Conservation (phyloP, 2,329 filamentous ascomycete genomes). For the Elsinoe necatrix region DNA sequence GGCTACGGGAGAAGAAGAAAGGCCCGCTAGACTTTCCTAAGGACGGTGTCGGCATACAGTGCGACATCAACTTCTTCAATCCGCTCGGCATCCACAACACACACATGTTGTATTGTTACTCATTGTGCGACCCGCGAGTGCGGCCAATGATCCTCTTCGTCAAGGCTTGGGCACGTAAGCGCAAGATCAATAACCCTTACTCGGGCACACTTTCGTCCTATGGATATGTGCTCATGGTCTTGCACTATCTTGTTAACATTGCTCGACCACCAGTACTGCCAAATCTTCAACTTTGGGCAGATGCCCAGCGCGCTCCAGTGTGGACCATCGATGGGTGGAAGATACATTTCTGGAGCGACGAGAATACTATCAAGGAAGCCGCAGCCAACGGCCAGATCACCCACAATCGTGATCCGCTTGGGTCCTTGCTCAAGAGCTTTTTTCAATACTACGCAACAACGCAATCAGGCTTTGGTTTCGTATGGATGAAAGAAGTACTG, state of each 20-base stretch:
- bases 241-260: slow-evolving; percentile 83
- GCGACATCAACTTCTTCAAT: slow-evolving; percentile 87
- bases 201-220: slow-evolving; percentile 81
- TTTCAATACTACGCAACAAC: slow-evolving; percentile 74
- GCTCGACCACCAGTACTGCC: slow-evolving; percentile 72
- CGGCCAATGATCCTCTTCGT: slow-evolving; percentile 73
- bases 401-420: slow-evolving; percentile 60
- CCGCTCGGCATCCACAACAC: slow-evolving; percentile 79
- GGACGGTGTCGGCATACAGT: slow-evolving; percentile 69
- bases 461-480: slow-evolving; percentile 55
- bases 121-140: slow-evolving; percentile 67
- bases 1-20: slow-evolving; percentile 39
- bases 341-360: slow-evolving; percentile 71
- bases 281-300: slow-evolving; percentile 59
- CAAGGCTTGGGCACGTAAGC: slow-evolving; percentile 81
- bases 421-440: slow-evolving; percentile 68
- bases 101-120: slow-evolving; percentile 72
- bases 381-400: slow-evolving; percentile 53
- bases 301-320: slow-evolving; percentile 14
- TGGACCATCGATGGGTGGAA: slow-evolving; percentile 47
- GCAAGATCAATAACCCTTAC: slow-evolving; percentile 80
- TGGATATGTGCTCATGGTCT: slow-evolving; percentile 83
- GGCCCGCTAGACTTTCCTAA: slow-evolving; percentile 68
- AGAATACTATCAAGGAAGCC: slow-evolving; percentile 57
- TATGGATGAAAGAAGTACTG: slow-evolving; percentile 72